Conservation (phyloP, 1,139 yeast species). For the Lodderomyces orthopsilosis region DNA sequence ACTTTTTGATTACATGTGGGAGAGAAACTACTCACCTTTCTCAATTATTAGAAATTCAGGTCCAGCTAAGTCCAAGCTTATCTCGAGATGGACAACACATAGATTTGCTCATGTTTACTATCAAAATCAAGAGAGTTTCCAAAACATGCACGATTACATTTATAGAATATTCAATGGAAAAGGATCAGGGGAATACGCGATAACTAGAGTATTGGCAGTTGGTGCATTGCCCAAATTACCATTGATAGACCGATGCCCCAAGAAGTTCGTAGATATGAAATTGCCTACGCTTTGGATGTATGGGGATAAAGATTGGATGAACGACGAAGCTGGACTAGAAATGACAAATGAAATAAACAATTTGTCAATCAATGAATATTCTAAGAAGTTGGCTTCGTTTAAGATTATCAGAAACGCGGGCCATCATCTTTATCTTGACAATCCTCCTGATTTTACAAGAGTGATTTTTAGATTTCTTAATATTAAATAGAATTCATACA, state of each 20-base stretch:
- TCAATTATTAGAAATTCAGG: constrained; percentile 35
- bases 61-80: constrained; percentile 35
- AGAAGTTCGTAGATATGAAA: constrained; percentile 32
- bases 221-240: constrained; percentile 46
- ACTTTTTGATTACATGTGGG: constrained; percentile 34
- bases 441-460: constrained; percentile 40
- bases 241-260: constrained; percentile 42
- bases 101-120: constrained; percentile 35
- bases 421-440: constrained; percentile 78
- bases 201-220: constrained; percentile 38
- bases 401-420: constrained; percentile 58
- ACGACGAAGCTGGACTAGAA: constrained; percentile 41
- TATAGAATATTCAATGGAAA: constrained; percentile 39
- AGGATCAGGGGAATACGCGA: constrained; percentile 48
- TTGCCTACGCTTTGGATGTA: constrained; percentile 46
- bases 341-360: constrained; percentile 39
- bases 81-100: constrained; percentile 42
- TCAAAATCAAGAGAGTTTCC: constrained; percentile 30
- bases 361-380: constrained; percentile 20
- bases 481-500: background rate
- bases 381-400: constrained; percentile 30
- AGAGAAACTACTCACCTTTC: constrained; percentile 38
- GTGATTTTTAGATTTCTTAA: constrained; percentile 40
- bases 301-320: constrained; percentile 52
- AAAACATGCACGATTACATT: constrained; percentile 40